These are phyloP conservation scores for Podaxis rugospora DNA, from an alignment of 768 basidiomycete genomes.

Conservation along the genomic window DNA sequence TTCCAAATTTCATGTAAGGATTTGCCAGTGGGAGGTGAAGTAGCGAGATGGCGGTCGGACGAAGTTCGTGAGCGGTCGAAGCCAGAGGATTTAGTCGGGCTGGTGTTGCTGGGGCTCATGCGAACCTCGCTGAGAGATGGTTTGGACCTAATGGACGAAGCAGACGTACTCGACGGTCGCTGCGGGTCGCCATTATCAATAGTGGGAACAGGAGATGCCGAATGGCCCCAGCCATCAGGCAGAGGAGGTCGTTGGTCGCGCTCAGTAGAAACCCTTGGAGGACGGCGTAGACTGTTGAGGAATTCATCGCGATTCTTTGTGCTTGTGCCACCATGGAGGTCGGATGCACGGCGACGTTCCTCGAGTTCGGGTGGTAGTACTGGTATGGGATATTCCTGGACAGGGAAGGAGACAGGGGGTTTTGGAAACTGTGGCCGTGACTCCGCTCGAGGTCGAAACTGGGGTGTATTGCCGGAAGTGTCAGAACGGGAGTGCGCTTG, in stretches of 20 bases:
- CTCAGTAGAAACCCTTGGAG: not conserved
- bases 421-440: not conserved
- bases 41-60: slow-evolving; percentile 28
- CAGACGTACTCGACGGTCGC: slow-evolving; percentile 3
- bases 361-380: slow-evolving; percentile 6
- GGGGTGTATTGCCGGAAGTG: not conserved
- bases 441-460: not conserved
- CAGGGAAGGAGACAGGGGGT: not conserved
- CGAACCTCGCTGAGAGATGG: slow-evolving; percentile 5
- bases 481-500: not conserved
- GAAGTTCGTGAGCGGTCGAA: slow-evolving; percentile 22
- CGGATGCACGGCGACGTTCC: slow-evolving; percentile 6
- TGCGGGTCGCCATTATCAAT: not conserved
- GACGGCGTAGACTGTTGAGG: not conserved
- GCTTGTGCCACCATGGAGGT: slow-evolving; percentile 1
- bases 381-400: slow-evolving; percentile 1
- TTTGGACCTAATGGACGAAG: slow-evolving; percentile 4
- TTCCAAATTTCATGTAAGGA: slow-evolving; percentile 45
- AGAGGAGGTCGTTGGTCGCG: not conserved
- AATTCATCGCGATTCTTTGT: slow-evolving; percentile 7
- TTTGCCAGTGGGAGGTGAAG: slow-evolving; percentile 23
- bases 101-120: not conserved
- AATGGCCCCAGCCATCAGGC: not conserved
- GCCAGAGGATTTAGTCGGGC: not conserved
- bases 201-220: not conserved